Percentiles rank a stretch among this genome's conserved stretches.
phyloP scores from a whole-genome alignment of 2,329 filamentous ascomycete species.

The Penicillium sp. region DNA sequence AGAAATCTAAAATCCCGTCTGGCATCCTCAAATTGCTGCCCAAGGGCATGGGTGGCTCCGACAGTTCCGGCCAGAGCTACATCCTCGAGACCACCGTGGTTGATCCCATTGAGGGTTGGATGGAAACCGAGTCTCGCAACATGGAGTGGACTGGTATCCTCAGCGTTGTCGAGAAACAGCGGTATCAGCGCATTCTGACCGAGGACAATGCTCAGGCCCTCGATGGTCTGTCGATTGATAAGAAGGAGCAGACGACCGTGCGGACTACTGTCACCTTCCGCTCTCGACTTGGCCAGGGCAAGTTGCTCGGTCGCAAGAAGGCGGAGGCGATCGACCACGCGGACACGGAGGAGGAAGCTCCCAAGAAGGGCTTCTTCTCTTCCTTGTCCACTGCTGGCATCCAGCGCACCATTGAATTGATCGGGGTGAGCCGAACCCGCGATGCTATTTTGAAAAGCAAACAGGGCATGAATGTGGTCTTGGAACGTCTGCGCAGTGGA shows the following conservation, averaged over 20 bases:
- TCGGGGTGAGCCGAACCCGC: constrained; percentile 63
- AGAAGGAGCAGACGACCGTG: constrained; percentile 58
- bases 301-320: constrained; percentile 51
- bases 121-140: constrained; percentile 67
- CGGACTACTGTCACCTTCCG: constrained; percentile 64
- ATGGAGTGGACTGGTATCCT: constrained; percentile 69
- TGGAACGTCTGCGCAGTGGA: constrained; percentile 65
- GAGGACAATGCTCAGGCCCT: constrained; percentile 28
- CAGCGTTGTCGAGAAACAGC: constrained; percentile 64
- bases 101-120: constrained; percentile 66
- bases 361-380: constrained; percentile 61
- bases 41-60: constrained; percentile 61
- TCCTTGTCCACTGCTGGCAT: constrained; percentile 63
- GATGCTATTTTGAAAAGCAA: constrained; percentile 65
- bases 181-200: constrained; percentile 54
- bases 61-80: constrained; percentile 62
- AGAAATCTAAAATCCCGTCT: constrained; percentile 64
- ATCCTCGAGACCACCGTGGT: constrained; percentile 67
- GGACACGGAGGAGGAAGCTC: constrained; percentile 54
- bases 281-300: constrained; percentile 63
- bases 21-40: constrained; percentile 65
- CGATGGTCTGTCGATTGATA: constrained; percentile 42
- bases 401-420: constrained; percentile 66
- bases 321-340: constrained; percentile 42
- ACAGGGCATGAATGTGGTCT: constrained; percentile 68